These are phyloP conservation scores for Omphalotus olearius DNA, from an alignment of 1,284 basidiomycete genomes.

Conservation along the genomic window DNA sequence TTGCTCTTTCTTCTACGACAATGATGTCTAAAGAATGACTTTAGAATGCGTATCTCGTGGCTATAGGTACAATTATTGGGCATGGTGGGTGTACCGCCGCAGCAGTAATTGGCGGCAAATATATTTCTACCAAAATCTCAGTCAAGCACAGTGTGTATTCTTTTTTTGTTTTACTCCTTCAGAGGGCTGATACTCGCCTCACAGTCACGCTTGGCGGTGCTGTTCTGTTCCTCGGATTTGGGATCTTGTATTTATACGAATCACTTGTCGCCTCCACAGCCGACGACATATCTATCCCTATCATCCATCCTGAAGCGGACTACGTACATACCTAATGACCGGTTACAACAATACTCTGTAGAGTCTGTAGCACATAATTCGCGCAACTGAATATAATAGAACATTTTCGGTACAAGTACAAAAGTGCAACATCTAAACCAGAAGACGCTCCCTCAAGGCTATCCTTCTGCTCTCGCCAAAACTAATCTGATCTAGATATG, in stretches of 20 bases:
- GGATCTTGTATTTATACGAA: conserved; percentile 72
- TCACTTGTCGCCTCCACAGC: conserved; percentile 36
- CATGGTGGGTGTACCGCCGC: conserved; percentile 87
- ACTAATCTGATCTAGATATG: conserved; percentile 17
- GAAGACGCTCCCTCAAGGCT: neutral
- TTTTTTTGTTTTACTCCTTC: conserved; percentile 4
- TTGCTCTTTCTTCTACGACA: conserved; percentile 4
- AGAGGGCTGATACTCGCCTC: neutral
- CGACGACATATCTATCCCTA: conserved; percentile 14
- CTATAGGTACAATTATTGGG: conserved; percentile 86
- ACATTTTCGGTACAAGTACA: neutral
- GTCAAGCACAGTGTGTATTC: conserved; percentile 84
- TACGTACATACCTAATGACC: neutral
- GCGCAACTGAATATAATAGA: neutral
- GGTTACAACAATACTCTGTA: neutral
- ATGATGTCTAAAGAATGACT: conserved; percentile 12
- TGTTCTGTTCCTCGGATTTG: conserved; percentile 80
- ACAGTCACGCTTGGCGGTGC: conserved; percentile 85
- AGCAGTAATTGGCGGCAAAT: conserved; percentile 89
- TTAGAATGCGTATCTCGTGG: conserved; percentile 72
- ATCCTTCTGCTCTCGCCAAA: conserved; percentile 14
- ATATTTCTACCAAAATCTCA: conserved; percentile 90
- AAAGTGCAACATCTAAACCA: neutral
- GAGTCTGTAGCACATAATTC: too few relatives aligned
- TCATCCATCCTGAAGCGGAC: conserved; percentile 5